Base-by-base conservation (phyloP, 306 rosid genomes). In the Fagus sylvatica region DNA sequence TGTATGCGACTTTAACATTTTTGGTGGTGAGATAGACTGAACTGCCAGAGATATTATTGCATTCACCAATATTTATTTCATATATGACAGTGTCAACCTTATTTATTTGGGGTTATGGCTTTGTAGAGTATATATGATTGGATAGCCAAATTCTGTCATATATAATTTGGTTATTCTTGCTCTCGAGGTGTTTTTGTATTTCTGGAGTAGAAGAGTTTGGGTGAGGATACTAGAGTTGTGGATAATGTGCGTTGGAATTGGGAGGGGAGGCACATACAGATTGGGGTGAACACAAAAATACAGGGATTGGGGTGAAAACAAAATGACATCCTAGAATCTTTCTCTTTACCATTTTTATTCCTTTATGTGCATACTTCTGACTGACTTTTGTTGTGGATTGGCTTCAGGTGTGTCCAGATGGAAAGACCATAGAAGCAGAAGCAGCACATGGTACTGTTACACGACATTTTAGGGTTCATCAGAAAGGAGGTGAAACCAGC, bases 401-500 rank as follows among this genome's bases (percentile, higher is more conserved):
- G 49, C 48, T 71, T 55, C 77, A 94, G 97, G 87, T 94, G 68
- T 92, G 98, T 85, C 98, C 98, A 0, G 97, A 95, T 88, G 98
- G 98, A 74, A 95, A 91, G 87, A 95, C 98, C 69, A 92, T 95
- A 36, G 97, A 94, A 85, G 94, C 98, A 33, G 98, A 94, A 86
- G 98, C 97, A 53, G 98, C 98, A 49, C 98, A 95, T 75, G 98
- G 98, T 61, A 95, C 98, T 30, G 98, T 95, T 57, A 95, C 98
- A 10, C 87, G 98, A 43, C 98, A 95, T 80, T 95, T 46, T 71
- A 85, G 98, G 78, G 98, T 95, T 87, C 98, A 95, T 75, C 98
- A 92, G 78, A 86, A 89, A 81, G 98, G 98, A 54, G 97, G 97
- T 78, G 98, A 95, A 95, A 95, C 98, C 65, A 91, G 98, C 89